Evolutionary conservation across 805 yeast species (phyloP).

Genomic region (Pichia deserticola): DNA sequence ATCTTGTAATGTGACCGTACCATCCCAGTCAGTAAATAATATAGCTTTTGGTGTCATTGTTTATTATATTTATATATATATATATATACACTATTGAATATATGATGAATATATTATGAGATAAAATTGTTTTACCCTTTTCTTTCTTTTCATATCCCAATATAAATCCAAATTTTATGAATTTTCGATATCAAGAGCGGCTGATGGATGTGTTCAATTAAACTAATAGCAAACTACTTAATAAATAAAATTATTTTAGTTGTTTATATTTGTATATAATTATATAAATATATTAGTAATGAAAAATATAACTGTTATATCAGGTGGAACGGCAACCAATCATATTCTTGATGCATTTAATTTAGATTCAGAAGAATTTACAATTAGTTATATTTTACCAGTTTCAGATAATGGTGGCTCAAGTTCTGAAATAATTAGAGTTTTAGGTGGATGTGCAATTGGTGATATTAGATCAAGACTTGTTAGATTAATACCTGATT

Average conservation of each 20-base stretch:
- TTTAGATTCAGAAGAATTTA: neutral
- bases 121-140: too few relatives aligned
- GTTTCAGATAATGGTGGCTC: conserved; percentile 94
- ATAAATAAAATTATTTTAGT: too few relatives aligned
- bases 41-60: conserved; percentile 41
- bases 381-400: conserved; percentile 63
- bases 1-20: conserved; percentile 93
- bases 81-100: neutral
- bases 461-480: conserved; percentile 86
- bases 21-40: conserved; percentile 96
- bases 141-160: too few relatives aligned
- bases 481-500: conserved; percentile 59
- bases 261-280: too few relatives aligned
- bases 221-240: too few relatives aligned
- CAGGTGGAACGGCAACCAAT: conserved; percentile 88
- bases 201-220: too few relatives aligned
- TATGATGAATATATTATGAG: neutral
- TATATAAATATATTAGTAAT: neutral
- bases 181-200: too few relatives aligned
- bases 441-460: conserved; percentile 91
- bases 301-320: conserved; percentile 31
- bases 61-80: neutral
- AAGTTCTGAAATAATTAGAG: conserved; percentile 78
- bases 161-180: too few relatives aligned
- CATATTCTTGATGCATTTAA: conserved; percentile 53